These are phyloP conservation scores for Plasmodium gaboni DNA, from an alignment of 169 alveolate species.

Conservation along the genomic window DNA sequence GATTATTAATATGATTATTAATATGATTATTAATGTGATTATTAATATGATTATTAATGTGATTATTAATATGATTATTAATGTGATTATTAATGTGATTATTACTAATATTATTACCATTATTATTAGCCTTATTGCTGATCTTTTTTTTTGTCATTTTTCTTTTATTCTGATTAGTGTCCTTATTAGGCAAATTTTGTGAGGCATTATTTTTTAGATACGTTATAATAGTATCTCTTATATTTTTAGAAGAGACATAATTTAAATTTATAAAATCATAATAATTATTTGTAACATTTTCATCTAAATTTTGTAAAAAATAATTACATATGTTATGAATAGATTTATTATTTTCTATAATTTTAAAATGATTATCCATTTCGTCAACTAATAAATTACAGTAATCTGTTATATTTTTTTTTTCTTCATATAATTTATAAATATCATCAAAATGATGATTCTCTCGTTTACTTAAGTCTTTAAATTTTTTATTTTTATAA, in stretches of 20 bases:
- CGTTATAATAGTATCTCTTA: slow-evolving; percentile 9
- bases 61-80: not conserved
- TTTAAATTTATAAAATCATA: slow-evolving; percentile 40
- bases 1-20: not conserved
- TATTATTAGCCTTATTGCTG: not conserved
- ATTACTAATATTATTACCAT: not conserved
- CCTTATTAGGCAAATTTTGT: not conserved
- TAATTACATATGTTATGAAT: slow-evolving; percentile 35
- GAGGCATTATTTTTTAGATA: not conserved
- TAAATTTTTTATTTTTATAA: slow-evolving; percentile 19
- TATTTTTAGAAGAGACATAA: slow-evolving; percentile 20
- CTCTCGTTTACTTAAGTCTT: slow-evolving; percentile 5
- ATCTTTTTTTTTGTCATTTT: not conserved
- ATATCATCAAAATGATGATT: not conserved
- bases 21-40: not conserved
- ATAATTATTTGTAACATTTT: slow-evolving; percentile 24
- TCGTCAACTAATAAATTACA: slow-evolving; percentile 34
- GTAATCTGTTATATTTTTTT: slow-evolving; percentile 18
- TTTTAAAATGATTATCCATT: slow-evolving; percentile 32
- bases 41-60: not conserved
- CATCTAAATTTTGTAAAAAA: slow-evolving; percentile 37
- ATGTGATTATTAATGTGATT: not conserved
- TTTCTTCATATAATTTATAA: slow-evolving; percentile 8
- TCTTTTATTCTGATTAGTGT: not conserved
- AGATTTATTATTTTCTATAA: slow-evolving; percentile 35